phyloP scores from a whole-genome alignment of 257 asterid genomes.

The Primulina huaijiensis region DNA sequence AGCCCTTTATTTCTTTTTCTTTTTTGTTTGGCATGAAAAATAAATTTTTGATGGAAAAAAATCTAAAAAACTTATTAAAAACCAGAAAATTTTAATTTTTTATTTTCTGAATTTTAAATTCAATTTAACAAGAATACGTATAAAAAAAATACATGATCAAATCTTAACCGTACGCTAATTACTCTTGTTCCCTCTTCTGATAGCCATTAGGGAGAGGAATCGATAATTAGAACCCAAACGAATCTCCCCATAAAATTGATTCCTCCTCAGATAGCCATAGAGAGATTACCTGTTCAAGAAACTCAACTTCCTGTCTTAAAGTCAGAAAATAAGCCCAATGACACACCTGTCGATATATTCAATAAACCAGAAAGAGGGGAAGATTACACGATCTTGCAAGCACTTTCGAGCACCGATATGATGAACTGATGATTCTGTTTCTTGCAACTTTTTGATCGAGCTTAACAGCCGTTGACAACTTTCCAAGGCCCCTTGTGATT shows the following conservation, averaged over 20 bases:
- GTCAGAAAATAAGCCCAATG: conserved; percentile 3
- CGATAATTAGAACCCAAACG: conserved; percentile 28
- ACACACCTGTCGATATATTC: conserved; percentile 25
- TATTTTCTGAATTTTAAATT: too few species aligned
- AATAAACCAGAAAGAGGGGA: conserved; percentile 73
- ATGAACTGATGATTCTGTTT: conserved; percentile 36
- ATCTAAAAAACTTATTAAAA: too few species aligned
- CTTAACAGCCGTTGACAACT: conserved; percentile 73
- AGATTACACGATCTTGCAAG: conserved; percentile 65
- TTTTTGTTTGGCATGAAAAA: too few species aligned
- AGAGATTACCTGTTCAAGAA: conserved; percentile 9
- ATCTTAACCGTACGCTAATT: too few species aligned
- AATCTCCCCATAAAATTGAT: neutral
- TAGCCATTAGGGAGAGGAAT: conserved; percentile 54
- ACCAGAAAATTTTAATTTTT: too few species aligned
- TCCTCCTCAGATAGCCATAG: conserved; percentile 26
- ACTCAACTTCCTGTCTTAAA: neutral
- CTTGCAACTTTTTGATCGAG: conserved; percentile 68
- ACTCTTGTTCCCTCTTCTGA: conserved; percentile 56
- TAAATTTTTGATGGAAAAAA: too few species aligned
- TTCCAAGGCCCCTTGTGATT: conserved; percentile 69
- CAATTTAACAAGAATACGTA: too few species aligned
- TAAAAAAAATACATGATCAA: too few species aligned
- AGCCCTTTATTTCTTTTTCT: too few species aligned
- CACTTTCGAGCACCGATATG: conserved; percentile 63